Base-by-base conservation (phyloP, 345 rosid species). In the Clarkia xantiana region DNA sequence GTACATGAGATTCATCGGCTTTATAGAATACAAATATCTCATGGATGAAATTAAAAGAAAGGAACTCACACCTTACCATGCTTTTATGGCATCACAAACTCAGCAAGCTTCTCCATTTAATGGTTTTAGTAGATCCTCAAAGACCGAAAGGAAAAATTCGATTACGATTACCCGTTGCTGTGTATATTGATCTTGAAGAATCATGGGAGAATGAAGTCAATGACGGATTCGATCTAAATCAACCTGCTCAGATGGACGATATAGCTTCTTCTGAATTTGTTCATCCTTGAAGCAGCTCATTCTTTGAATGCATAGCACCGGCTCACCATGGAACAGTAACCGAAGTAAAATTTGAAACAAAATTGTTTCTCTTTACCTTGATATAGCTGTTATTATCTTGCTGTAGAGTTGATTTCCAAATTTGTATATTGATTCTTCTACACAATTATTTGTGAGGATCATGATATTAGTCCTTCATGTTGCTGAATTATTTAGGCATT, bases 161-260 rank as follows among this genome's bases (percentile, higher is more conserved):
- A 90, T 71, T 90, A 69, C 94, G 70, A 53, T 89, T 83, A 55
- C 91, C 95, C 2, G 90, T 86, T 0, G 87, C 82, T 45, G 76
- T 64, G 56, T 82, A 82, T 70, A 75, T 82, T 40, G 84, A 80
- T 56, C 67, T 68, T 8, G 93, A 75, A 51, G 77, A 71, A 49
- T 61, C 56, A 1, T 74, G 63, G 49, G 56, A 56, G 69, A 61
- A 58, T 22, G 70, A 68, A 49, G 71, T 72, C 4, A 59, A 52
- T 65, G 70, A 48, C 54, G 70, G 82, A 63, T 70, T 82, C 23
- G 91, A 90, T 73, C 68, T 90, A 71, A 90, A 86, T 59, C 79
- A 81, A 66, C 96, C 94, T 14, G 51, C 76, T 52, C 74, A 52
- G 56, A 57, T 64, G 53, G 86, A 79, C 49, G 84, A 75, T 49